Evolutionary conservation across 345 rosid genomes (phyloP).

Genomic region (Brassica cretica): DNA sequence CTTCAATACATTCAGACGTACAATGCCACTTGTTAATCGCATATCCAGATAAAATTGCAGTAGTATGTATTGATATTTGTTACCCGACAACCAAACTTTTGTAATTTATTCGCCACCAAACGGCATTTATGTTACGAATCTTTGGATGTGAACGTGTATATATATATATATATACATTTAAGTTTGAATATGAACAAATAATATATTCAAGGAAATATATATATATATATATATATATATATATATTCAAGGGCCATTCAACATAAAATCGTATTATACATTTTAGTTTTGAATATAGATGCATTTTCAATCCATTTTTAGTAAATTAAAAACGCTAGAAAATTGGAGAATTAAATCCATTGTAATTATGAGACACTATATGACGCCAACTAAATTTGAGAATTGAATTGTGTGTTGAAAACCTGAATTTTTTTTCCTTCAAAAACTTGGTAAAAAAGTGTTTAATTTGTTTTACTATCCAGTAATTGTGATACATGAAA

Average conservation of each 20-base stretch:
- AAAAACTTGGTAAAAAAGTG: no score
- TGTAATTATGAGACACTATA: neutral
- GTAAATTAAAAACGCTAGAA: neutral
- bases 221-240: no score
- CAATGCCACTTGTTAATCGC: neutral
- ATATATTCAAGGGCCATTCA: neutral
- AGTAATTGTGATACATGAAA: neutral
- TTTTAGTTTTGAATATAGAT: neutral
- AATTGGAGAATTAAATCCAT: neutral
- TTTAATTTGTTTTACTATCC: neutral
- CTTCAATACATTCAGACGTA: neutral
- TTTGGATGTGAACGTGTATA: neutral
- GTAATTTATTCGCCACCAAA: conserved; percentile 9
- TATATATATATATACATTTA: neutral
- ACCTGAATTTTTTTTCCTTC: neutral
- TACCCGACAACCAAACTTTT: neutral
- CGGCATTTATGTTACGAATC: conserved; percentile 1
- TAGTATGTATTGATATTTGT: neutral
- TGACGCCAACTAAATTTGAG: neutral
- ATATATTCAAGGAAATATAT: neutral
- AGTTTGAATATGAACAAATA: neutral
- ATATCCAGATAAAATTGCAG: neutral
- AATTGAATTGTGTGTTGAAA: neutral
- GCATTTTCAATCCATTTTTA: neutral
- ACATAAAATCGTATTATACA: neutral